phyloP scores from a whole-genome alignment of 1,139 yeast genomes.

The Kodamaea plutei region DNA sequence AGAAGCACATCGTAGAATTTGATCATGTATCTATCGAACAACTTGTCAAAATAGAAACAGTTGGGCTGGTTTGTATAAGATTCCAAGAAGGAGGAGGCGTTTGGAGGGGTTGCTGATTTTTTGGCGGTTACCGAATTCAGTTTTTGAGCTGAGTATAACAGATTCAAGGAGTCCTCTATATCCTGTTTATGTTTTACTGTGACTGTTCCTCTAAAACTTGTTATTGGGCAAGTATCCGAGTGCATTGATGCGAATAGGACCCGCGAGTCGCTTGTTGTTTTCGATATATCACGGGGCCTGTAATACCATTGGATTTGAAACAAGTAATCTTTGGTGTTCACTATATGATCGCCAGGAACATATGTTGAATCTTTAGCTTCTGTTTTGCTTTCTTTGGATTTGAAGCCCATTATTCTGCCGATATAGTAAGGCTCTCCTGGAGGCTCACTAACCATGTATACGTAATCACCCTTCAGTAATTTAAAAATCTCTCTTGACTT shows the following conservation, averaged over 20 bases:
- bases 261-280: constrained; percentile 66
- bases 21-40: constrained; percentile 84
- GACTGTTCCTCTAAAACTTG: constrained; percentile 73
- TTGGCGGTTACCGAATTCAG: constrained; percentile 4
- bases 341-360: constrained; percentile 8
- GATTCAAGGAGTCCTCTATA: constrained; percentile 47
- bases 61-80: constrained; percentile 56
- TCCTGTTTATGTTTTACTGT: constrained; percentile 65
- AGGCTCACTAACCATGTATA: constrained; percentile 87
- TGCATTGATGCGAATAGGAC: constrained; percentile 82
- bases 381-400: constrained; percentile 31
- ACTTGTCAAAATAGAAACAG: constrained; percentile 77
- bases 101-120: constrained; percentile 17
- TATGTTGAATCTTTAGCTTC: constrained; percentile 5
- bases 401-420: constrained; percentile 80
- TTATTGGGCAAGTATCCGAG: constrained; percentile 76
- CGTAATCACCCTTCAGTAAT: constrained; percentile 56
- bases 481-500: constrained; percentile 18
- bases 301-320: constrained; percentile 90
- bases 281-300: constrained; percentile 80
- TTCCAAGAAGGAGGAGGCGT: constrained; percentile 32
- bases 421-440: constrained; percentile 94
- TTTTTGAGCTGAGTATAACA: constrained; percentile 1
- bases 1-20: constrained; percentile 70
- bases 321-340: constrained; percentile 45